Percentiles rank a stretch among this genome's conserved stretches.
Conservation (phyloP, 2,329 filamentous ascomycete genomes). For the Clonostachys solani region DNA sequence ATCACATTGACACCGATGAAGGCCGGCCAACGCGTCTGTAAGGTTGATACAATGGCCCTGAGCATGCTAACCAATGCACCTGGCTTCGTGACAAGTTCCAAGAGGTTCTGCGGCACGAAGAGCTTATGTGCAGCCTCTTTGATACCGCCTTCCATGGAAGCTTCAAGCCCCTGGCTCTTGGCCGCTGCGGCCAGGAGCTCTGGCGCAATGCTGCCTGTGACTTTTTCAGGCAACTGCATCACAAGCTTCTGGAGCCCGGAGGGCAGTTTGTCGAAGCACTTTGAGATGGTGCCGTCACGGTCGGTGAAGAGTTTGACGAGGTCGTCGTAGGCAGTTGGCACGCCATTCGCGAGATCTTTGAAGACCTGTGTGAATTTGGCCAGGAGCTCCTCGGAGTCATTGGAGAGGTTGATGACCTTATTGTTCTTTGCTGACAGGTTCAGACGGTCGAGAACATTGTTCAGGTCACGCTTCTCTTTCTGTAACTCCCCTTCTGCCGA, state of each 20-base stretch:
- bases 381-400: slow-evolving; percentile 77
- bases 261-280: slow-evolving; percentile 65
- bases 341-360: slow-evolving; percentile 88
- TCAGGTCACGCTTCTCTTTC: slow-evolving; percentile 66
- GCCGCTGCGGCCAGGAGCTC: slow-evolving; percentile 78
- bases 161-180: slow-evolving; percentile 64
- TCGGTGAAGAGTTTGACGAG: slow-evolving; percentile 63
- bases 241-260: slow-evolving; percentile 81
- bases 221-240: slow-evolving; percentile 75
- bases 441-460: slow-evolving; percentile 74
- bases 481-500: background rate
- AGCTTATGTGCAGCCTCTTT: slow-evolving; percentile 62
- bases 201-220: slow-evolving; percentile 71
- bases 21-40: slow-evolving; percentile 85
- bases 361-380: slow-evolving; percentile 84
- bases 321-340: slow-evolving; percentile 89
- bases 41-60: slow-evolving; percentile 82
- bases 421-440: slow-evolving; percentile 79
- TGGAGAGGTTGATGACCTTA: slow-evolving; percentile 77
- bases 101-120: slow-evolving; percentile 66
- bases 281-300: slow-evolving; percentile 54
- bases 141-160: slow-evolving; percentile 51
- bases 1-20: slow-evolving; percentile 89
- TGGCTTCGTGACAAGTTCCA: slow-evolving; percentile 79
- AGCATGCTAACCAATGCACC: slow-evolving; percentile 82